Conservation (phyloP, 805 yeast genomes). For the Pichia nakasei region DNA sequence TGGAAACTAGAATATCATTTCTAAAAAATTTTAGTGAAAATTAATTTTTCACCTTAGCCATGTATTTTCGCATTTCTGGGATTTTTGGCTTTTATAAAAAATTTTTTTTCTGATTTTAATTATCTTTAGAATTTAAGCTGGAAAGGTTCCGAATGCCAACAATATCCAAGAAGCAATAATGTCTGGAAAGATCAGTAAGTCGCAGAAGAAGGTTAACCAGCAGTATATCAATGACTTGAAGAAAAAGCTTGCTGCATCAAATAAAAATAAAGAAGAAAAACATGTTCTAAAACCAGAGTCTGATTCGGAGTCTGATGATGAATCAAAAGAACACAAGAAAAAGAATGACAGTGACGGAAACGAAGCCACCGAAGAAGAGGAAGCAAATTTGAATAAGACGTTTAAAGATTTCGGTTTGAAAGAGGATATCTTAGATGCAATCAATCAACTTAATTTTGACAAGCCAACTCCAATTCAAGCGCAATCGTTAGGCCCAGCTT, state of each 20-base stretch:
- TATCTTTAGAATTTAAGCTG: no score
- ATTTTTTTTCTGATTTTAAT: no score
- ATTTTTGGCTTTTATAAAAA: no score
- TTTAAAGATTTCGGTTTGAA: conserved; percentile 57
- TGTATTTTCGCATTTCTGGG: no score
- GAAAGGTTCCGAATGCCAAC: no score
- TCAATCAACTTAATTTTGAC: conserved; percentile 61
- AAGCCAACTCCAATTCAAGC: conserved; percentile 93
- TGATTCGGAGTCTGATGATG: conserved; percentile 9
- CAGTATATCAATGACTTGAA: conserved; percentile 24
- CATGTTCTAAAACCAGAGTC: conserved; percentile 25
- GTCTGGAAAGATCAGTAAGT: conserved; percentile 6
- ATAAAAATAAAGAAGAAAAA: conserved; percentile 10
- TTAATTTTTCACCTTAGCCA: background rate
- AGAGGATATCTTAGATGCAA: conserved; percentile 73
- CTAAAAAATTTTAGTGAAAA: background rate
- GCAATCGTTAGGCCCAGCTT: conserved; percentile 83
- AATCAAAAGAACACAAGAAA: conserved; percentile 5
- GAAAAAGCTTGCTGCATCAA: conserved; percentile 17
- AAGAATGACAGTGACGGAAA: conserved; percentile 10
- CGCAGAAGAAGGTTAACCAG: conserved; percentile 10
- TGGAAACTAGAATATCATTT: background rate
- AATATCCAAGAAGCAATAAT: background rate
- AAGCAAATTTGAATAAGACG: conserved; percentile 10
- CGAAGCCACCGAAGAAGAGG: conserved; percentile 8